Percentiles rank a stretch among this genome's conserved stretches.
phyloP scores from a whole-genome alignment of 768 basidiomycete genomes.

The Termitomyces sp. region DNA sequence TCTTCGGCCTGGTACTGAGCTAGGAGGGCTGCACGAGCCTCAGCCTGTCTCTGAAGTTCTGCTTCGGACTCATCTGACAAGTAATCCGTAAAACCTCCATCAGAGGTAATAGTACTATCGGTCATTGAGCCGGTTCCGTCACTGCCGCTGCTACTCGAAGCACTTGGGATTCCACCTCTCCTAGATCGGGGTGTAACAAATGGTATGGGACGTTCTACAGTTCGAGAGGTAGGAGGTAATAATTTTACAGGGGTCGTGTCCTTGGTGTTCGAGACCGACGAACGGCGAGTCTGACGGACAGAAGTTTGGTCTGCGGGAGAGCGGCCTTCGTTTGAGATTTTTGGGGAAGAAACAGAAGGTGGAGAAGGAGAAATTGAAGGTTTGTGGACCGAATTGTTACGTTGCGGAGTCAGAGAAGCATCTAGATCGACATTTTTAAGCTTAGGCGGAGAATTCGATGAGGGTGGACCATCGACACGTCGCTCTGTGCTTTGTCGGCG shows the following conservation, averaged over 20 bases:
- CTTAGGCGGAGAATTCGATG: slow-evolving; percentile 55
- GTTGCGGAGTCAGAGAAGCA: slow-evolving; percentile 36
- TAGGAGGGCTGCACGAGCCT: slow-evolving; percentile 67
- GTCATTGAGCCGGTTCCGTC: slow-evolving; percentile 60
- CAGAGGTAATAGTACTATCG: slow-evolving; percentile 77
- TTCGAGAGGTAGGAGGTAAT: slow-evolving; percentile 15
- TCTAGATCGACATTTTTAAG: slow-evolving; percentile 59
- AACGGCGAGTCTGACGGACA: slow-evolving; percentile 21
- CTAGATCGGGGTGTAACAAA: slow-evolving; percentile 25
- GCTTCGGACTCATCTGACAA: slow-evolving; percentile 91
- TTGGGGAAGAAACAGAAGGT: slow-evolving; percentile 35
- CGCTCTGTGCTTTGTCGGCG: slow-evolving; percentile 52
- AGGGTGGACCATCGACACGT: slow-evolving; percentile 39
- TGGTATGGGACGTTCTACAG: slow-evolving; percentile 19
- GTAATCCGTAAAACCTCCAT: slow-evolving; percentile 87
- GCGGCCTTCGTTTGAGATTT: slow-evolving; percentile 30
- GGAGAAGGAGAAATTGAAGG: slow-evolving; percentile 39
- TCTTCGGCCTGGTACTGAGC: slow-evolving; percentile 83
- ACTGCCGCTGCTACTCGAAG: slow-evolving; percentile 59
- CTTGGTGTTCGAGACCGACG: slow-evolving; percentile 21
- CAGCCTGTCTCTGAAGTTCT: slow-evolving; percentile 82
- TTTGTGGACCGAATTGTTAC: slow-evolving; percentile 29
- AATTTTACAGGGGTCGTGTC: slow-evolving; percentile 13
- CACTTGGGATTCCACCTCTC: slow-evolving; percentile 36
- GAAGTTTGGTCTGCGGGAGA: slow-evolving; percentile 17